phyloP scores from a whole-genome alignment of 1,139 yeast genomes.

The Pichia sp. region DNA sequence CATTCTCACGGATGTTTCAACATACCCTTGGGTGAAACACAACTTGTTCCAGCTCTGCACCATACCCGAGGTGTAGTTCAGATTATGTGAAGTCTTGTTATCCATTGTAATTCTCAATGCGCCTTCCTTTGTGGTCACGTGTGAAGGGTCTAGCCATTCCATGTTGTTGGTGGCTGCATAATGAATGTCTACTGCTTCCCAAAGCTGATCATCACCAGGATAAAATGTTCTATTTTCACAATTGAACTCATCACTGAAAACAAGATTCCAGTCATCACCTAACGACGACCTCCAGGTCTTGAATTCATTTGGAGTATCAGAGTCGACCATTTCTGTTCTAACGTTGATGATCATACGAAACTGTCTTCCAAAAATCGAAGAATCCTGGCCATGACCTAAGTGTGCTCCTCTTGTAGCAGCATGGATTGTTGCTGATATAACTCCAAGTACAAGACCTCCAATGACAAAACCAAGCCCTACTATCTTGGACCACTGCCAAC shows the following conservation, averaged over 20 bases:
- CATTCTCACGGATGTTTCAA: constrained; percentile 49
- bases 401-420: neutral
- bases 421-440: constrained; percentile 6
- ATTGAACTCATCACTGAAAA: constrained; percentile 56
- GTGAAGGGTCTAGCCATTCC: constrained; percentile 68
- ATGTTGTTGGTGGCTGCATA: constrained; percentile 59
- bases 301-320: constrained; percentile 50
- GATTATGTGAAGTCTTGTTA: constrained; percentile 50
- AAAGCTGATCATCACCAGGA: constrained; percentile 61
- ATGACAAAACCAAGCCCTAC: neutral
- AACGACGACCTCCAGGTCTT: constrained; percentile 36
- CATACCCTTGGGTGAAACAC: constrained; percentile 54
- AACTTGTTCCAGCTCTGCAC: constrained; percentile 57
- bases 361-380: constrained; percentile 6
- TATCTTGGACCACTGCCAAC: constrained; percentile 7
- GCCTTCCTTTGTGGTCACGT: constrained; percentile 50
- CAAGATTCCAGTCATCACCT: constrained; percentile 51
- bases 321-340: constrained; percentile 47
- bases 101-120: constrained; percentile 50
- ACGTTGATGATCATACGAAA: constrained; percentile 25
- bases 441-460: constrained; percentile 1
- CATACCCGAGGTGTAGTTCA: constrained; percentile 59
- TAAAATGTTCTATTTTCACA: constrained; percentile 60
- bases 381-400: neutral
- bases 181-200: constrained; percentile 52